A percentile compares a stretch with the other conserved stretches of the same genome.
These are phyloP conservation scores for Nemania bipapillata DNA, from an alignment of 2,329 filamentous ascomycete species.

Conservation along the genomic window DNA sequence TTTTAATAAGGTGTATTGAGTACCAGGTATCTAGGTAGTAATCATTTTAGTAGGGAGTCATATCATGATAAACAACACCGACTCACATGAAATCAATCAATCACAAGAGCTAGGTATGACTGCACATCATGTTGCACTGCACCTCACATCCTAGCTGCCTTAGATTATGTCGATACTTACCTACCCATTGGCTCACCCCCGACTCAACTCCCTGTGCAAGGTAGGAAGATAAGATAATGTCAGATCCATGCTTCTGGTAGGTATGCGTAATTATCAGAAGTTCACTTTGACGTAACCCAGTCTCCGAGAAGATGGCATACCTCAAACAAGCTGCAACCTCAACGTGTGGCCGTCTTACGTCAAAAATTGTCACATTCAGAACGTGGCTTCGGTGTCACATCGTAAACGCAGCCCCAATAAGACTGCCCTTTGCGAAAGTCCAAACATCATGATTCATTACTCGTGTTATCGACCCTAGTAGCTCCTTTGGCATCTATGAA, in stretches of 20 bases:
- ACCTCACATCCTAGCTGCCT: background rate
- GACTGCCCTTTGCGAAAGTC: background rate
- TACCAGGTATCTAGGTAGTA: background rate
- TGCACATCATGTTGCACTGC: conserved; percentile 1
- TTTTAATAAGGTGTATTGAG: too few relatives aligned
- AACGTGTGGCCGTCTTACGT: background rate
- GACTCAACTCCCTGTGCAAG: background rate
- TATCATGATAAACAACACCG: background rate
- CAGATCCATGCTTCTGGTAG: background rate
- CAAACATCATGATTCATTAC: conserved; percentile 5
- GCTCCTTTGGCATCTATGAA: background rate
- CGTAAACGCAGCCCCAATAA: background rate
- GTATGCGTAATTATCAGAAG: too few relatives aligned
- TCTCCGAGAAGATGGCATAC: background rate
- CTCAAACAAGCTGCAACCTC: background rate
- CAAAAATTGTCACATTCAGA: background rate
- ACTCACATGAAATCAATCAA: too few relatives aligned
- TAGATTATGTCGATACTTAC: background rate
- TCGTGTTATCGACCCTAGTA: background rate
- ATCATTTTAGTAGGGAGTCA: background rate
- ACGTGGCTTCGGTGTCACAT: background rate
- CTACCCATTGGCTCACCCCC: background rate
- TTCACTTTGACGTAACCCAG: conserved; percentile 7
- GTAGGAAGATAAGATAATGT: background rate
- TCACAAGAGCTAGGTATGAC: background rate